Evolutionary conservation across 768 basidiomycete species (phyloP), one percentile per base, ranked within the genome.

Genomic region (Termitomyces sp.): DNA sequence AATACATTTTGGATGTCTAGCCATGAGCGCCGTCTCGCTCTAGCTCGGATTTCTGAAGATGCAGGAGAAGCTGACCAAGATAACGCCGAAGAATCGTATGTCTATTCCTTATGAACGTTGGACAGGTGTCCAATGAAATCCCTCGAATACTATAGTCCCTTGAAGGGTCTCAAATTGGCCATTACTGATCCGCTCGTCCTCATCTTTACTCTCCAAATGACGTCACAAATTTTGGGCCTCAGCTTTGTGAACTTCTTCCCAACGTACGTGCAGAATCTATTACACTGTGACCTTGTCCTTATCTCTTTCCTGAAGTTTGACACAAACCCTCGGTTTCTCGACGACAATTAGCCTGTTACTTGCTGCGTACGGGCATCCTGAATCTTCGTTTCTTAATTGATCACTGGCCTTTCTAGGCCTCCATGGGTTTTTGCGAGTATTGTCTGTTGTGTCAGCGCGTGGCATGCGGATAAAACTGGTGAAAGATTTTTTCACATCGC

Each of bases 11-110:
- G 85, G 85, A 66, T 87, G 31, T 72, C 73, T 13, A 65, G 75
- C 0, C 68, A 72, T 9, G 80, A 87, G 57, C 74, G 76, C 20
- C 78, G 76, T 29, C 73, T 88, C n/a, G 86, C 86, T 3, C 85
- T 85, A 67, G 80, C 78, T 16, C 82, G 86, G 15, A 78, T 87
- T 16, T 81, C 85, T 0, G 86, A 87, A 63, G 85, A 87, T 64
- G 83, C 81, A 9, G 84, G 85, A 1, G 85, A 86, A 70, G 85
- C 85, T 0, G 86, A 87, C 61, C 69, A 78, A 62, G 86, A 88
- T 61, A 78, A 77, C n/a, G 66, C 66, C 0, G 70, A 76, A 31
- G 84, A 83, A 54, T 82, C 85, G 86, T 86, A 65, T 39, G 83
- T 72, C 26, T 24, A 45, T 15, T 22, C 42, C 44, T 39, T 31